Evolutionary conservation across 495 filamentous ascomycete species (phyloP).

Genomic region (Talaromyces stipitatus): DNA sequence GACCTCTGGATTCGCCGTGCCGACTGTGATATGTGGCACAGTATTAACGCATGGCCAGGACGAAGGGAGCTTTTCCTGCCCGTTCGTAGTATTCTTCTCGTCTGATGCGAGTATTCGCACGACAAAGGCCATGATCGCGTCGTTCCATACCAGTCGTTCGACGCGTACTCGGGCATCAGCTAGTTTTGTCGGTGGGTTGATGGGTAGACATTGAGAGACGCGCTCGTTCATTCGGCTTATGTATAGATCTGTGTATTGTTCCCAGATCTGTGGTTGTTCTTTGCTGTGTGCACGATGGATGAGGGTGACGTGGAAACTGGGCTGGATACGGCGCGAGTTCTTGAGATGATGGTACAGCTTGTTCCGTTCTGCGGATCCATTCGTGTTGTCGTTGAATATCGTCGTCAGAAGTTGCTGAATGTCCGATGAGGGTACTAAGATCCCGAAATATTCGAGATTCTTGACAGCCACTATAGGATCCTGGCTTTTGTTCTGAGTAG

Average conservation of each 20-base stretch:
- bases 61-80: background rate
- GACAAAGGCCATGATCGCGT: slow-evolving; percentile 79
- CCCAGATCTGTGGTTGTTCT: slow-evolving; percentile 61
- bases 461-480: slow-evolving; percentile 21
- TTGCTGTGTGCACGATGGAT: slow-evolving; percentile 65
- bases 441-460: slow-evolving; percentile 79
- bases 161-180: slow-evolving; percentile 49
- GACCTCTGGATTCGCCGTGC: slow-evolving; percentile 60
- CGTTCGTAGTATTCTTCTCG: slow-evolving; percentile 13
- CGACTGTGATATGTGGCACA: slow-evolving; percentile 84
- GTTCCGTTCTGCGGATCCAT: slow-evolving; percentile 32
- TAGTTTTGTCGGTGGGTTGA: slow-evolving; percentile 30
- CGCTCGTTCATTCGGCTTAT: slow-evolving; percentile 28
- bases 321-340: slow-evolving; percentile 64
- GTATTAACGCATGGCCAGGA: slow-evolving; percentile 64
- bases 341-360: slow-evolving; percentile 72
- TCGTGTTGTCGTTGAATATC: slow-evolving; percentile 46
- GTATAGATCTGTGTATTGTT: slow-evolving; percentile 48
- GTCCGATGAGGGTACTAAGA: slow-evolving; percentile 51
- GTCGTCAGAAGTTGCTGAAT: slow-evolving; percentile 57
- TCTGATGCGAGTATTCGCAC: slow-evolving; percentile 54
- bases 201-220: slow-evolving; percentile 24
- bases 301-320: slow-evolving; percentile 87
- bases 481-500: slow-evolving; percentile 9
- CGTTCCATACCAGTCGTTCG: slow-evolving; percentile 70